Percentiles rank a stretch among this genome's conserved stretches.
phyloP scores from a whole-genome alignment of 1,284 basidiomycete species.

The Porogramme epimiltina region DNA sequence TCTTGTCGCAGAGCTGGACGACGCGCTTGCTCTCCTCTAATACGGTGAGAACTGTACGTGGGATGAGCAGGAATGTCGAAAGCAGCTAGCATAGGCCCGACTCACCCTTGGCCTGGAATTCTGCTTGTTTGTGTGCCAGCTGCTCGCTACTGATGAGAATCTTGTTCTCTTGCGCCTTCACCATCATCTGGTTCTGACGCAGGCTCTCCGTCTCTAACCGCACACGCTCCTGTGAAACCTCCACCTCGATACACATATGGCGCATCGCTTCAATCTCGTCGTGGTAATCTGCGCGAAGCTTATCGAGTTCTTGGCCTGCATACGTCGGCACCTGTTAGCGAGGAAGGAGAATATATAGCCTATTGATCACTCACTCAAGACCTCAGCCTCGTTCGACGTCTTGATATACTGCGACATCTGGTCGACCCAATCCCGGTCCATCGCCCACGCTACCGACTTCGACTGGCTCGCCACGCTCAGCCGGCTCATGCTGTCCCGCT shows the following conservation, averaged over 20 bases:
- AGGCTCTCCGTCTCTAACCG: constrained; percentile 59
- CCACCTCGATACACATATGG: constrained; percentile 54
- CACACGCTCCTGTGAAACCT: constrained; percentile 53
- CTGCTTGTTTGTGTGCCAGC: constrained; percentile 56
- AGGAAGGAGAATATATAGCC: too few relatives aligned
- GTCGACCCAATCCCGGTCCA: constrained; percentile 57
- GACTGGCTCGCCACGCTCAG: constrained; percentile 54
- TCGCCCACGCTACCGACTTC: constrained; percentile 78
- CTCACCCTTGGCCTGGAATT: constrained; percentile 60
- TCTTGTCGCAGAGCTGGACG: constrained; percentile 46
- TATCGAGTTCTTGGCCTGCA: constrained; percentile 48
- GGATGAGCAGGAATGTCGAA: not conserved
- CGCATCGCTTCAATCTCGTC: constrained; percentile 62
- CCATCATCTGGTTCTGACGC: constrained; percentile 47
- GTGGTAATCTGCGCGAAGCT: constrained; percentile 54
- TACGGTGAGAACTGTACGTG: constrained; percentile 51
- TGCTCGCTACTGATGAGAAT: constrained; percentile 52
- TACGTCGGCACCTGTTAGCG: too few relatives aligned
- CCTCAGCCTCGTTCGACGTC: constrained; percentile 53
- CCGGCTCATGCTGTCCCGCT: constrained; percentile 43
- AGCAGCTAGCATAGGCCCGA: not conserved
- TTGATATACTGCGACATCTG: constrained; percentile 58
- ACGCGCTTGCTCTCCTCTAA: constrained; percentile 58
- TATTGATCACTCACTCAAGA: constrained; percentile 51
- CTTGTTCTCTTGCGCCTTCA: constrained; percentile 54